Percentiles rank a stretch among this genome's conserved stretches.
Evolutionary conservation across 2,329 filamentous ascomycete species (phyloP).

Genomic region (Botrytis deweyae): DNA sequence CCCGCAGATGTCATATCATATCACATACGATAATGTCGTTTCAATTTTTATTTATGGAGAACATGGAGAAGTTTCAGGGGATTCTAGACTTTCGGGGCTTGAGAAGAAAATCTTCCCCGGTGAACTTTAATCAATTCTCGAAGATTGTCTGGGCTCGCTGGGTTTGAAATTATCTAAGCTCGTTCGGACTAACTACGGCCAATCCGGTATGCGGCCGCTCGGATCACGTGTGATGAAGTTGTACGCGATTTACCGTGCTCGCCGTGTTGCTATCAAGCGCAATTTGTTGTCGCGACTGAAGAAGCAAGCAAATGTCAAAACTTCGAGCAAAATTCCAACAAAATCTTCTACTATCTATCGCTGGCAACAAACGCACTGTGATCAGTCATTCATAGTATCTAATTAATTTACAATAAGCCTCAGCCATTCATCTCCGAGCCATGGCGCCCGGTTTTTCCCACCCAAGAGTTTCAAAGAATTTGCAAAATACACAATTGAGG

Average conservation of each 20-base stretch:
- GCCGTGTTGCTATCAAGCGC: not conserved
- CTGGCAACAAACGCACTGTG: too few relatives aligned
- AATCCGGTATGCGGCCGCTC: not conserved
- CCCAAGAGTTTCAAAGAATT: conserved; percentile 33
- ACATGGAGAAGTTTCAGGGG: not conserved
- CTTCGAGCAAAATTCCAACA: not conserved
- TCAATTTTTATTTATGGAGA: not conserved
- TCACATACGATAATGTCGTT: not conserved
- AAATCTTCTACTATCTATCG: not conserved
- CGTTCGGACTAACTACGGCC: not conserved
- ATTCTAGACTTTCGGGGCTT: not conserved
- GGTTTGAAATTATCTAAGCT: not conserved
- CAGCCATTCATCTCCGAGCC: not conserved
- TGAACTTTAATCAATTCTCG: not conserved
- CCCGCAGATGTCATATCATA: not conserved
- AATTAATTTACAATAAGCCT: not conserved
- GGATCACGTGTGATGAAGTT: not conserved
- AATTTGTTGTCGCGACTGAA: conserved; percentile 2
- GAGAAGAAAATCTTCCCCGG: not conserved
- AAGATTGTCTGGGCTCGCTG: not conserved
- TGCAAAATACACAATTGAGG: conserved; percentile 36
- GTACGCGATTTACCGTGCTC: not conserved
- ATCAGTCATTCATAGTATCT: not conserved
- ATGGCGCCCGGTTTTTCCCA: conserved; percentile 29
- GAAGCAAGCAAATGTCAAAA: not conserved